Percentiles rank a stretch among this genome's conserved stretches.
Conservation (phyloP, 108 stramenopile species). For the Epithemia pelagica region DNA sequence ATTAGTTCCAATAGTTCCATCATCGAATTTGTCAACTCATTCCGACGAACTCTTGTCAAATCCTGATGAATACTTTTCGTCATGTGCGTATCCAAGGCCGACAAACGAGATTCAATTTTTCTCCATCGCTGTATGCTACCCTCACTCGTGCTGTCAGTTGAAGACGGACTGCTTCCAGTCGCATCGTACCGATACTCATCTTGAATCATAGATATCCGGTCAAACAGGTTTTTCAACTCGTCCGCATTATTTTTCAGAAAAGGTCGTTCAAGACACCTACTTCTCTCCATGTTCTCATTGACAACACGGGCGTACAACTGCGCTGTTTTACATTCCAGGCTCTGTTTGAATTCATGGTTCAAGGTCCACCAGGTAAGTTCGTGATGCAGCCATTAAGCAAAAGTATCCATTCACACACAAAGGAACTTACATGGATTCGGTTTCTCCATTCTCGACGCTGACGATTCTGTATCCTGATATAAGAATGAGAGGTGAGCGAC, state of each 20-base stretch:
- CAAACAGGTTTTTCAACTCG: neutral
- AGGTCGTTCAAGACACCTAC: neutral
- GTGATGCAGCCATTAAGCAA: too few relatives aligned
- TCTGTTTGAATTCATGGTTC: neutral
- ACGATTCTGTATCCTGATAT: neutral
- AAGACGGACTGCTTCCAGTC: neutral
- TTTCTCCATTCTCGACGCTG: neutral
- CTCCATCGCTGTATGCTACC: neutral
- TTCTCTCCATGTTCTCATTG: neutral
- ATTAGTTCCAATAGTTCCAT: neutral
- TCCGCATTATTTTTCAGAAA: neutral
- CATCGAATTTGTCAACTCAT: neutral
- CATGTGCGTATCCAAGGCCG: constrained; percentile 1
- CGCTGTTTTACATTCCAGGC: neutral
- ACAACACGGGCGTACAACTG: neutral
- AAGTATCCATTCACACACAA: too few relatives aligned
- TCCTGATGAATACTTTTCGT: neutral
- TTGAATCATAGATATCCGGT: neutral
- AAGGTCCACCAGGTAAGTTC: too few relatives aligned
- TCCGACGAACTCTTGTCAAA: neutral
- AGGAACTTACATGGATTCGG: neutral
- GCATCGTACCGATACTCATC: neutral
- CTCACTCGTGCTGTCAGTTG: neutral
- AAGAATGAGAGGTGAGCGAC: too few relatives aligned
- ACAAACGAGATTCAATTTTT: neutral